Percentiles rank a stretch among this genome's conserved stretches.
phyloP scores from a whole-genome alignment of 78 protist species.

The Polysphondylium violaceum region DNA sequence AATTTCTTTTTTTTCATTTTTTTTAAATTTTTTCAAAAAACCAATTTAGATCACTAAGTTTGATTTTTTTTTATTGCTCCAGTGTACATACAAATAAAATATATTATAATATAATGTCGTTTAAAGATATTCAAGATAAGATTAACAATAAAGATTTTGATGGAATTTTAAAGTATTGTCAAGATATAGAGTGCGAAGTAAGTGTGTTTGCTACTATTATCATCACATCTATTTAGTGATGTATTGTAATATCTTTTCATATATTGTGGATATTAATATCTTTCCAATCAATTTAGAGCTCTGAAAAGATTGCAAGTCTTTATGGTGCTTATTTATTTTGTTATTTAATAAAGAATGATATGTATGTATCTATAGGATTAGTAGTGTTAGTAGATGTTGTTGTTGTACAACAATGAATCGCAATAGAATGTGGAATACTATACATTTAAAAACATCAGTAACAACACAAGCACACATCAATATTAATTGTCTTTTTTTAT shows the following conservation, averaged over 20 bases:
- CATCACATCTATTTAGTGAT: no score
- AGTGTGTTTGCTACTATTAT: background rate
- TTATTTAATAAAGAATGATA: conserved; percentile 32
- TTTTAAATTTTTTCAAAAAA: background rate
- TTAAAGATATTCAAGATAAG: background rate
- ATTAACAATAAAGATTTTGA: background rate
- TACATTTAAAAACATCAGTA: background rate
- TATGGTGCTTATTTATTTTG: conserved; percentile 27
- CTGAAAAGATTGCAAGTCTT: conserved; percentile 2
- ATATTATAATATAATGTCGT: background rate
- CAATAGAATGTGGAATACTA: no score
- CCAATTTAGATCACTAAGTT: background rate
- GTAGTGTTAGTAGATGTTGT: background rate
- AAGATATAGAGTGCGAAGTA: background rate
- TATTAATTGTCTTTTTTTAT: background rate
- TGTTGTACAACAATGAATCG: no score
- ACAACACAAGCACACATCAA: background rate
- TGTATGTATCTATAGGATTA: conserved; percentile 11
- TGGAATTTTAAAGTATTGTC: conserved; percentile 8
- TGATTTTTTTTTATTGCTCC: background rate
- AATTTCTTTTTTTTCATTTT: background rate
- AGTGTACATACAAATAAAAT: background rate
- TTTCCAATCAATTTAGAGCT: background rate
- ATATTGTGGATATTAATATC: background rate
- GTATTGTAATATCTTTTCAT: no score